Evolutionary conservation across 768 basidiomycete genomes (phyloP).

Genomic region (Pholiota microspora): DNA sequence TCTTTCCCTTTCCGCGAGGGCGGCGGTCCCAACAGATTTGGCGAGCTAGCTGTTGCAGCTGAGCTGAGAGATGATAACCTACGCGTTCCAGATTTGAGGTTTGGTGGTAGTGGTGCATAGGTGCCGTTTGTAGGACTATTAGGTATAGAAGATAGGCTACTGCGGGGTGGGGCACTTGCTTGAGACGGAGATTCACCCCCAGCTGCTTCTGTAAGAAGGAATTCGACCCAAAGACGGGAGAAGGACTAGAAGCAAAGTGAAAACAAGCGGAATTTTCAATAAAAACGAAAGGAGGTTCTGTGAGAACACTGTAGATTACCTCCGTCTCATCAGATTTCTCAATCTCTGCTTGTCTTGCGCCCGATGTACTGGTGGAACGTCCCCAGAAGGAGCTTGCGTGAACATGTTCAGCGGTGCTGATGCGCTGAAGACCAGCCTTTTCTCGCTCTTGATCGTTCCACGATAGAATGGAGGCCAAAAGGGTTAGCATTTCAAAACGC

Average conservation of each 20-base stretch:
- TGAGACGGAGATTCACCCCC: constrained; percentile 33
- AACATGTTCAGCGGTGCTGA: constrained; percentile 25
- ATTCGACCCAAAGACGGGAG: constrained; percentile 97
- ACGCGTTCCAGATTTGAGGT: constrained; percentile 20
- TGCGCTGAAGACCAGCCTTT: constrained; percentile 81
- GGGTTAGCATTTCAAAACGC: constrained; percentile 92
- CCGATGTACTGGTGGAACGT: constrained; percentile 33
- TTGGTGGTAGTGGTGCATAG: neutral
- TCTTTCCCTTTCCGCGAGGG: constrained; percentile 26
- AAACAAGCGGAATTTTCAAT: neutral
- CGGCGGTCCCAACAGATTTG: constrained; percentile 27
- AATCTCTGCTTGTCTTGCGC: constrained; percentile 46
- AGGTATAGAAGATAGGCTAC: constrained; percentile 30
- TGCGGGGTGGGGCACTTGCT: constrained; percentile 24
- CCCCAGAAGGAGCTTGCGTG: constrained; percentile 39
- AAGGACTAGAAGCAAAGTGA: constrained; percentile 64
- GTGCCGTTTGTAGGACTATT: constrained; percentile 25
- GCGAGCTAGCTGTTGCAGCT: constrained; percentile 32
- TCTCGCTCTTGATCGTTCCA: constrained; percentile 93
- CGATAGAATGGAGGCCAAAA: constrained; percentile 85
- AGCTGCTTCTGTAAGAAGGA: constrained; percentile 88
- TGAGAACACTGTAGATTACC: too few species aligned
- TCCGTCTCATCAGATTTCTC: constrained; percentile 86
- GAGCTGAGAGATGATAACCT: constrained; percentile 29
- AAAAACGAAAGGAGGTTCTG: constrained; percentile 12